phyloP scores from a whole-genome alignment of 345 rosid genomes.

The Hypericum androsaemum region DNA sequence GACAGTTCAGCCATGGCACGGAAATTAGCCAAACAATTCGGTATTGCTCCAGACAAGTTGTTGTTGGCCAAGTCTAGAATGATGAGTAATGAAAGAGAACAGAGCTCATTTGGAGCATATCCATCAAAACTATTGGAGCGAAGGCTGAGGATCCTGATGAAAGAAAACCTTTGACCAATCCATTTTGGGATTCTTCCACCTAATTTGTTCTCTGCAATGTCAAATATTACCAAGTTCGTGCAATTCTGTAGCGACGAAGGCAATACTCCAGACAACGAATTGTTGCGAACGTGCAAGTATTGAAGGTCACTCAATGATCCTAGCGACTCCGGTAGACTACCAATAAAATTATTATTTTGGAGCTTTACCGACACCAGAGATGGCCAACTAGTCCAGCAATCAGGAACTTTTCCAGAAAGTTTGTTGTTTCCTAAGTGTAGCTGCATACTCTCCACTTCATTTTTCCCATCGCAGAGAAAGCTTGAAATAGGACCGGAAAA shows the following conservation, averaged over 20 bases:
- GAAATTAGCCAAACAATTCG: conserved; percentile 11
- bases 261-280: conserved; percentile 9
- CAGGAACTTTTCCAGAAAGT: conserved; percentile 7
- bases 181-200: conserved; percentile 24
- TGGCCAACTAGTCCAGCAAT: conserved; percentile 5
- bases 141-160: conserved; percentile 3
- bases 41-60: conserved; percentile 14
- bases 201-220: conserved; percentile 29
- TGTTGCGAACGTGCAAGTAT: conserved; percentile 3
- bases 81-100: conserved; percentile 7
- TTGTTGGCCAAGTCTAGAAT: conserved; percentile 12
- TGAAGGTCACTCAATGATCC: neutral
- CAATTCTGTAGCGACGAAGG: conserved; percentile 10
- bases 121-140: conserved; percentile 12
- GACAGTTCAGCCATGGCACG: neutral
- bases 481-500: neutral
- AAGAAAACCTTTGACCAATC: conserved; percentile 15
- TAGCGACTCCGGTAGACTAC: neutral
- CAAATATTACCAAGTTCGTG: conserved; percentile 17
- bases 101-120: conserved; percentile 8
- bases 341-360: neutral
- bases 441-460: neutral
- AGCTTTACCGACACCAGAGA: conserved; percentile 1
- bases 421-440: conserved; percentile 11
- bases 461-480: neutral